A percentile compares a stretch with the other conserved stretches of the same genome.
phyloP scores from a whole-genome alignment of 2,329 filamentous ascomycete genomes.

The Lachnellula cervina region DNA sequence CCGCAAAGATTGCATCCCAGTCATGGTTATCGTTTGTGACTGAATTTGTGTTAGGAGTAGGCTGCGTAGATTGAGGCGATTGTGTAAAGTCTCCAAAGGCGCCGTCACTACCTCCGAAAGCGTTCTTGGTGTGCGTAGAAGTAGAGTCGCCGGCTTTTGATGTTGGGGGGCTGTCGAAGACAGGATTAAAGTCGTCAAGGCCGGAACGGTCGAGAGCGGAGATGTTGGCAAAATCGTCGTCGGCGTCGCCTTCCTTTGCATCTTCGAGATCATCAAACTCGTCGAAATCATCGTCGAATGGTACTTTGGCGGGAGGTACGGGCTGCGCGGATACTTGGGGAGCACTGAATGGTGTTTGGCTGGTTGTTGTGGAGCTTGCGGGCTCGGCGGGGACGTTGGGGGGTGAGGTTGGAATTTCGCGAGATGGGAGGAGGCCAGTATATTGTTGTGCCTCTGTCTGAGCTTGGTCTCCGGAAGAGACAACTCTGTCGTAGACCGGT shows the following conservation, averaged over 20 bases:
- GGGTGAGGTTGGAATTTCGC: constrained; percentile 43
- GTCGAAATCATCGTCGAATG: constrained; percentile 73
- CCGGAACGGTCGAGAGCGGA: constrained; percentile 56
- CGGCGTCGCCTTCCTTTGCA: constrained; percentile 72
- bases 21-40: constrained; percentile 58
- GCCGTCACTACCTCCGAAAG: constrained; percentile 22
- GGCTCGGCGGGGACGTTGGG: constrained; percentile 23
- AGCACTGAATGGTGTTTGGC: constrained; percentile 22
- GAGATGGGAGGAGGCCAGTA: constrained; percentile 49
- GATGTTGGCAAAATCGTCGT: constrained; percentile 75
- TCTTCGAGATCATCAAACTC: constrained; percentile 82
- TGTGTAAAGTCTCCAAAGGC: constrained; percentile 44
- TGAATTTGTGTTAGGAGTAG: constrained; percentile 33
- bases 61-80: constrained; percentile 39
- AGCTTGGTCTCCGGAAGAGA: constrained; percentile 37
- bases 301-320: constrained; percentile 40
- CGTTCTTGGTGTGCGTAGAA: constrained; percentile 23
- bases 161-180: constrained; percentile 61
- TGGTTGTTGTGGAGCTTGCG: constrained; percentile 25
- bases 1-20: constrained; percentile 93
- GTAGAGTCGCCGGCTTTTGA: constrained; percentile 27
- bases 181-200: constrained; percentile 73
- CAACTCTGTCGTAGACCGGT: constrained; percentile 47
- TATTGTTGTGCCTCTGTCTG: constrained; percentile 47
- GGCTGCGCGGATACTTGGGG: constrained; percentile 27